Base-by-base conservation (phyloP, 257 asterid genomes). In the Scutellaria barbata region DNA sequence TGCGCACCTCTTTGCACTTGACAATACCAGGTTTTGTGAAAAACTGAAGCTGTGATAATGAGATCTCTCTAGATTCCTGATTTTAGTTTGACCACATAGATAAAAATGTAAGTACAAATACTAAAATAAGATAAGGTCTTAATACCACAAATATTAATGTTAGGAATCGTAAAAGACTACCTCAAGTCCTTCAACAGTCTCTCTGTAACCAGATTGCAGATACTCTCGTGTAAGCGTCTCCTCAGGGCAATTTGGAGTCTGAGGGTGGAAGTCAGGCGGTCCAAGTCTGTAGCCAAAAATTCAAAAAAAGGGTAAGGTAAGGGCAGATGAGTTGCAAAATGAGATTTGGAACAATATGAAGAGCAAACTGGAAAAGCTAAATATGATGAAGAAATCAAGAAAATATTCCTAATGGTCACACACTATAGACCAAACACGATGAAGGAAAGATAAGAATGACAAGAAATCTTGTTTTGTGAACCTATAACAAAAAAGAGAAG, bases 181-280 rank as follows among this genome's bases (percentile, higher is more conserved):
- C 97, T 92, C 99, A 55, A 95, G 92, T 62, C 98, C 99, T 80
- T 92, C 96, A 75, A 89, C 92, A 3, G 92, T 84, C 83, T 88
- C 99, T 85, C 82, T 85, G 83, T 92, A 95, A 76, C 98, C 99
- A 81, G 84, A 64, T 70, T 83, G 97, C 56, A 78, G 92, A 90
- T 92, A 90, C 18, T 88, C 99, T 43, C 78, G 81, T 71, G 88
- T 90, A 71, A 95, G 92, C 41, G 92, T 87, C 89, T 95, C 99
- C 83, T 95, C 99, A 1, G 89, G 95, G 77, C 99, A 92, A 82
- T 69, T 85, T 53, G 95, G 87, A 75, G 97, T 82, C 76, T 78
- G 98, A 0, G 96, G 95, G 82, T 87, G 91, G 78, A 84, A 90
- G 73, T 95, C 99, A 63, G 99, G 99, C 39, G 96, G 95, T 73